A percentile compares a stretch with the other conserved stretches of the same genome.
Evolutionary conservation across 208 protist genomes (phyloP).

Genomic region (Naegleria lovaniensis): DNA sequence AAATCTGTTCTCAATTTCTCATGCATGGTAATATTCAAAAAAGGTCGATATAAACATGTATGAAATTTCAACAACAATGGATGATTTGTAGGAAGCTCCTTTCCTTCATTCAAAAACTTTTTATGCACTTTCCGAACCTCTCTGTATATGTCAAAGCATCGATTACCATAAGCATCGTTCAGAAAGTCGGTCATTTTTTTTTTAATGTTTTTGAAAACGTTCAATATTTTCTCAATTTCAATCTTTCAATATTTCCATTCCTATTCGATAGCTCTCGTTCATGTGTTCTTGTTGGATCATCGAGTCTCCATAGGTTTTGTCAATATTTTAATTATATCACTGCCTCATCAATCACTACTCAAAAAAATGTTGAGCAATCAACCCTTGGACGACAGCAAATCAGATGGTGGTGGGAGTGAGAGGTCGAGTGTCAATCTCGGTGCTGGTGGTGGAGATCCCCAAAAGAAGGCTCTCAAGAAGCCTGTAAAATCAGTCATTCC

Average conservation of each 20-base stretch:
- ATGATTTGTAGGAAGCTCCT: background rate
- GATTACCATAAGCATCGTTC: background rate
- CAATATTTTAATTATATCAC: too few relatives aligned
- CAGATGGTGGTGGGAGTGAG: too few relatives aligned
- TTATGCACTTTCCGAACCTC: background rate
- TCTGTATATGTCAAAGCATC: background rate
- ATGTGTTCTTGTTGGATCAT: too few relatives aligned
- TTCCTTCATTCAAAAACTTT: background rate
- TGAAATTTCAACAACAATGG: background rate
- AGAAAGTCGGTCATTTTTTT: conserved; percentile 15
- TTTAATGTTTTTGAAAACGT: too few relatives aligned
- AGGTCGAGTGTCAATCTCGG: too few relatives aligned
- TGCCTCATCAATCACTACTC: too few relatives aligned
- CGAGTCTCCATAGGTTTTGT: too few relatives aligned
- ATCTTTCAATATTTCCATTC: too few relatives aligned
- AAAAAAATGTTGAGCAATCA: too few relatives aligned
- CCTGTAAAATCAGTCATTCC: background rate
- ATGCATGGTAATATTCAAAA: background rate
- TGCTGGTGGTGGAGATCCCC: background rate
- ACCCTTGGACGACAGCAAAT: too few relatives aligned
- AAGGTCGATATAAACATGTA: background rate
- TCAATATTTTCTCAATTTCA: too few relatives aligned
- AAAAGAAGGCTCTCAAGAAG: background rate
- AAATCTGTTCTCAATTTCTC: background rate
- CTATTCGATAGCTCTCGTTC: too few relatives aligned